Conservation (phyloP, 192 early-diverging fungal species). For the Radiomyces spectabilis region DNA sequence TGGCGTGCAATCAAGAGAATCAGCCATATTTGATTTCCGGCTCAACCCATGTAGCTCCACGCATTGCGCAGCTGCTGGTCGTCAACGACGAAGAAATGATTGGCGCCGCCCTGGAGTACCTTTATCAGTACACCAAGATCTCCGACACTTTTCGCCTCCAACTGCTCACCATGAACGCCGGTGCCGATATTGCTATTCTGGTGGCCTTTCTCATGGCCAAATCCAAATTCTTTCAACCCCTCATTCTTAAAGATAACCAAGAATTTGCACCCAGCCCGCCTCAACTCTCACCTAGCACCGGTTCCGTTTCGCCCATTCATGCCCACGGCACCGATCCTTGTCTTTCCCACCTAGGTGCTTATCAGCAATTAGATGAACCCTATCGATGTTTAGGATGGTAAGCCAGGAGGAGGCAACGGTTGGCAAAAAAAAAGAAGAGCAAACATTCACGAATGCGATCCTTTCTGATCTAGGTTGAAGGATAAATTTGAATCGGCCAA, state of each 20-base stretch:
- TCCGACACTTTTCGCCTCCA: conserved; percentile 35
- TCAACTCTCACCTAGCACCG: not conserved
- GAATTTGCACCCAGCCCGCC: not conserved
- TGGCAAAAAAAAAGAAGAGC: too few relatives aligned
- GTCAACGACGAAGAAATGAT: conserved; percentile 62
- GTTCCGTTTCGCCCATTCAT: not conserved
- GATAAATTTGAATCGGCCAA: conserved; percentile 40
- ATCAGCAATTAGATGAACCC: conserved; percentile 43
- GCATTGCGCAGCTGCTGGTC: conserved; percentile 53
- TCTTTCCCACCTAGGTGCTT: conserved; percentile 19
- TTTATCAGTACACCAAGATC: conserved; percentile 56
- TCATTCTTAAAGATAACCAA: not conserved
- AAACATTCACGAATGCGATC: too few relatives aligned
- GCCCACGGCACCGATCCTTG: conserved; percentile 5
- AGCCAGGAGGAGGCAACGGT: too few relatives aligned
- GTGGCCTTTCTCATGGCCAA: conserved; percentile 34
- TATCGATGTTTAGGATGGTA: conserved; percentile 53
- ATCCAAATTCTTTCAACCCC: conserved; percentile 12
- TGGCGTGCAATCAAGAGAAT: conserved; percentile 51
- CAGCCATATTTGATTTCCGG: conserved; percentile 38
- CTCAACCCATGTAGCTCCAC: conserved; percentile 40
- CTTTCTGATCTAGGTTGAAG: conserved; percentile 34
- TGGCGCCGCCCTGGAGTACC: conserved; percentile 57
- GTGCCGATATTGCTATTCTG: conserved; percentile 42
- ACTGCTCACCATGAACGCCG: conserved; percentile 32